Conservation (phyloP, 306 rosid species). For the Lathyrus sativus region DNA sequence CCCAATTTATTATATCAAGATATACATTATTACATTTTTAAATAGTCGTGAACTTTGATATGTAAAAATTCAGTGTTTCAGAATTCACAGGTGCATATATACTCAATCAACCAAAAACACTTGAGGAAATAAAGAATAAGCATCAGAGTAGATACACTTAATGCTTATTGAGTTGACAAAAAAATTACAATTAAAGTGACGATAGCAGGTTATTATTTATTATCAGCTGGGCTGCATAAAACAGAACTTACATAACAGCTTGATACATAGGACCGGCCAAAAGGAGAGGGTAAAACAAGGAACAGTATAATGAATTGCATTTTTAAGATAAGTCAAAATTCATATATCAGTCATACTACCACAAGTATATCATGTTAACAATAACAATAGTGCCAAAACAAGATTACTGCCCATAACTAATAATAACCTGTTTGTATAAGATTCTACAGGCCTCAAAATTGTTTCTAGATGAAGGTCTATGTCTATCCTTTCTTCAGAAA, state of each 20-base stretch:
- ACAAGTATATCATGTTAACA: slow-evolving; percentile 11
- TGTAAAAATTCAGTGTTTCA: slow-evolving; percentile 2
- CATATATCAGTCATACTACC: not conserved
- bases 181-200: slow-evolving; percentile 9
- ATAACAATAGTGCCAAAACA: not conserved
- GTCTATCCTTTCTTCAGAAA: not conserved
- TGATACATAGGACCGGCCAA: not conserved
- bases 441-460: not conserved
- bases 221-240: slow-evolving; percentile 19
- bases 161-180: slow-evolving; percentile 16
- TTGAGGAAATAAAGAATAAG: slow-evolving; percentile 10
- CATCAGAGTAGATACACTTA: not conserved
- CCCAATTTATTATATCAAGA: slow-evolving; percentile 26
- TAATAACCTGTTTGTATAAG: not conserved
- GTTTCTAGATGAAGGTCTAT: not conserved
- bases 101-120: slow-evolving; percentile 18
- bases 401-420: slow-evolving; percentile 3
- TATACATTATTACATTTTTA: slow-evolving; percentile 34
- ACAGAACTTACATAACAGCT: slow-evolving; percentile 23
- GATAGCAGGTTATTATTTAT: slow-evolving; percentile 15
- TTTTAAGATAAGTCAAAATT: slow-evolving; percentile 8
- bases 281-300: not conserved
- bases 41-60: slow-evolving; percentile 3
- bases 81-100: slow-evolving; percentile 33
- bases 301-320: not conserved